A percentile compares a stretch with the other conserved stretches of the same genome.
phyloP scores from a whole-genome alignment of 441 rosid genomes.

The Corymbia calophylla region DNA sequence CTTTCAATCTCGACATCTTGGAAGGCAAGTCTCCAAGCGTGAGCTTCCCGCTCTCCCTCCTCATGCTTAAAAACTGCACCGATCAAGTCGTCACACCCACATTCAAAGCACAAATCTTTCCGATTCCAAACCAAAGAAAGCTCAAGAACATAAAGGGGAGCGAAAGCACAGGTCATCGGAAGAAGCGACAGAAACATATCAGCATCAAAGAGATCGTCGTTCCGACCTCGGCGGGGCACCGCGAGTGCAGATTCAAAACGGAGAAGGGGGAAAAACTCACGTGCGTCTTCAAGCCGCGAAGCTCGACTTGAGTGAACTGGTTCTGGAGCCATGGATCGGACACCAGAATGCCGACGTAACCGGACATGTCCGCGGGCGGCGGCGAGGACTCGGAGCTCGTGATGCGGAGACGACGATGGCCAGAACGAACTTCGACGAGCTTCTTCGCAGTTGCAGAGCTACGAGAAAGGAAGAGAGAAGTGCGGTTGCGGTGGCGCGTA shows the following conservation, averaged over 20 bases:
- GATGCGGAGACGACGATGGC: not conserved
- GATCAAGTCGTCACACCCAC: not conserved
- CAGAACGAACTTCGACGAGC: not conserved
- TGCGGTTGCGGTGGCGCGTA: not conserved
- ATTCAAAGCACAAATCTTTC: not conserved
- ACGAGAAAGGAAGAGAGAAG: not conserved
- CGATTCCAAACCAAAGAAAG: not conserved
- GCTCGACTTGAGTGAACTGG: conserved; percentile 98
- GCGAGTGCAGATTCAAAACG: not conserved
- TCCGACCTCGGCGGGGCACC: not conserved
- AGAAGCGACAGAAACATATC: not conserved
- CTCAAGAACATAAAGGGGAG: not conserved
- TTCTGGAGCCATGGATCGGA: conserved; percentile 96
- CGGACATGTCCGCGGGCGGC: conserved; percentile 37
- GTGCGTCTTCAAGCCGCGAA: conserved; percentile 84
- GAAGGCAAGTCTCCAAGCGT: conserved; percentile 75
- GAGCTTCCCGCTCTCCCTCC: conserved; percentile 88
- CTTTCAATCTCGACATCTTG: conserved; percentile 75
- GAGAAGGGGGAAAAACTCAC: conserved; percentile 19
- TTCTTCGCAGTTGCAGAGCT: not conserved
- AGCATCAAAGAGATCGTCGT: not conserved
- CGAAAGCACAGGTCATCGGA: not conserved
- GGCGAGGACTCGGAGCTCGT: not conserved
- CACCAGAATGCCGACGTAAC: conserved; percentile 83
- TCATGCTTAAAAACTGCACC: conserved; percentile 73